A percentile compares a stretch with the other conserved stretches of the same genome.
phyloP scores from a whole-genome alignment of 2,329 filamentous ascomycete species.

The Colletotrichum orchidophilum region DNA sequence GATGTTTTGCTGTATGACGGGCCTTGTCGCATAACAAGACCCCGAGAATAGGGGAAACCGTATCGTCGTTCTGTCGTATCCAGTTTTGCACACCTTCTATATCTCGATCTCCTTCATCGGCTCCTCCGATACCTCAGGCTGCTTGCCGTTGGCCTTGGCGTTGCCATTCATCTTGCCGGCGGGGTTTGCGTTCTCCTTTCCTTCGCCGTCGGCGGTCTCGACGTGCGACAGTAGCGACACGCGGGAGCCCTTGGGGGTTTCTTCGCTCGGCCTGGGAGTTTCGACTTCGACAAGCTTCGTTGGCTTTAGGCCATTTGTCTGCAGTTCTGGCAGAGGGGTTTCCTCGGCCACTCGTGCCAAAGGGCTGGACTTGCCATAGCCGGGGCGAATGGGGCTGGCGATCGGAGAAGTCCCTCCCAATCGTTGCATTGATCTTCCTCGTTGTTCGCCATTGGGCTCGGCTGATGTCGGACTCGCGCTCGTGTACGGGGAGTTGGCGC shows the following conservation, averaged over 20 bases:
- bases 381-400: constrained; percentile 71
- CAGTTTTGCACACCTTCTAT: constrained; percentile 45
- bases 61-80: constrained; percentile 39
- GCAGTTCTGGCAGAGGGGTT: constrained; percentile 48
- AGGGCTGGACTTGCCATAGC: constrained; percentile 72
- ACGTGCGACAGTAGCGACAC: constrained; percentile 44
- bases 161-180: constrained; percentile 53
- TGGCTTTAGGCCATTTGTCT: constrained; percentile 50
- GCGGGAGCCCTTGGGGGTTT: constrained; percentile 47
- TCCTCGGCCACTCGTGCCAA: constrained; percentile 82
- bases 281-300: constrained; percentile 66
- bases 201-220: constrained; percentile 49
- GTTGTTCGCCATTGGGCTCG: constrained; percentile 66
- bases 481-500: constrained; percentile 69
- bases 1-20: constrained; percentile 33
- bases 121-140: constrained; percentile 55
- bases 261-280: constrained; percentile 58
- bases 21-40: constrained; percentile 30
- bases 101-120: constrained; percentile 72
- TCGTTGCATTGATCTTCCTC: constrained; percentile 78
- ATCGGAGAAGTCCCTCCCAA: constrained; percentile 71
- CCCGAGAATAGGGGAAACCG: constrained; percentile 33
- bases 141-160: constrained; percentile 50
- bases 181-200: constrained; percentile 46
- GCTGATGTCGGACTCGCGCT: constrained; percentile 55